Evolutionary conservation across 2,329 filamentous ascomycete genomes (phyloP), one percentile per base, ranked within the genome.

Genomic region (Exophiala bonariae): DNA sequence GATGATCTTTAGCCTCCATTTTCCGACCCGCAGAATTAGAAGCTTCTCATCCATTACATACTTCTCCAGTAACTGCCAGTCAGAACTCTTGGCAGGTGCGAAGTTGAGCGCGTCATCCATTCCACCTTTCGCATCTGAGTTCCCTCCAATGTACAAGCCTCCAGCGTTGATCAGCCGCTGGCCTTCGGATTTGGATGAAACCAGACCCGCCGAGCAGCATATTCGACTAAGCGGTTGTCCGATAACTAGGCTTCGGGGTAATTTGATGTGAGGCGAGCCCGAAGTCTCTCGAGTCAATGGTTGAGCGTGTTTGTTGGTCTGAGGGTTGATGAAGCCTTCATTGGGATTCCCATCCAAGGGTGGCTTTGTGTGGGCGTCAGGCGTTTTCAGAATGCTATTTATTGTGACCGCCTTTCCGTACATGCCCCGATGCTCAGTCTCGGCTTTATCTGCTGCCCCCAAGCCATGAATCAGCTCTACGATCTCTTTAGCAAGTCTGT

Each of bases 401-500:
- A 61, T 22, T 60, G 63, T 22, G 64, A 57, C 16, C 61, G 47
- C 51, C 22, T 57, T 58, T 17, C 47, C 61, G 59, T 76, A 68
- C 4, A 80, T 61, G 49, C 74, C 68, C 35, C 72, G 71, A 54
- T 84, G 81, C 52, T 81, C 72, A 13, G 61, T 57, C 49, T 83
- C 81, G 5, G 88, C 83, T 17, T 78, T 72, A 11, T 79, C 64
- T 0, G 91, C 89, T 52, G 79, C 78, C 6, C 77, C 61, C 0
- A 73, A 64, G 11, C 91, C 89, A 62, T 97, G 90, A 1, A 90
- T 80, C 2, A 99, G 76, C 40, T 85, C 79, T 1, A 95, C 74
- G 17, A 97, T 85, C 63, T 99, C 91, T 41, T 75, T 80, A 1
- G 93, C 93, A 2, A 99, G 79, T 1, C 78, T 72, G 62, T 96